phyloP scores from a whole-genome alignment of 2,329 filamentous ascomycete genomes.

The Aspergillus sergii region DNA sequence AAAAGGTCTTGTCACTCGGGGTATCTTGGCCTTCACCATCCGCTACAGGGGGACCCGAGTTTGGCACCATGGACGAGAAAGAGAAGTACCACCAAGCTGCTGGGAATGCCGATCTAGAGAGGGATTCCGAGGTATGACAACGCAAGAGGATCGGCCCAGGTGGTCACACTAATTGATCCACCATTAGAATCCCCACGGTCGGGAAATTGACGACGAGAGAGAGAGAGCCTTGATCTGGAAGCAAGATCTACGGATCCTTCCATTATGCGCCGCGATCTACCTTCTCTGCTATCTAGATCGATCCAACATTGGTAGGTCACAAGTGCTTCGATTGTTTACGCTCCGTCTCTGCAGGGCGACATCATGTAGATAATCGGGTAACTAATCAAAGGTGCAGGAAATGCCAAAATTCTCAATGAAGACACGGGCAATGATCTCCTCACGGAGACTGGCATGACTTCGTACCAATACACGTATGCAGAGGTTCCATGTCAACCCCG shows the following conservation, averaged over 20 bases:
- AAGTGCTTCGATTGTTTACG: not conserved
- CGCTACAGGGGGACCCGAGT: not conserved
- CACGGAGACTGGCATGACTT: slow-evolving; percentile 62
- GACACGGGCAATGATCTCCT: slow-evolving; percentile 64
- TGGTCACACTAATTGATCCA: slow-evolving; percentile 7
- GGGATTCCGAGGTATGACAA: slow-evolving; percentile 13
- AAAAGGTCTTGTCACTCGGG: not conserved
- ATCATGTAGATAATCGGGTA: not conserved
- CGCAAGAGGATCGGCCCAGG: not conserved
- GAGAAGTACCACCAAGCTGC: slow-evolving; percentile 20
- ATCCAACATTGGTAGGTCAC: slow-evolving; percentile 62
- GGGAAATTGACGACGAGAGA: slow-evolving; percentile 10
- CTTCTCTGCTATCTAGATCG: slow-evolving; percentile 69
- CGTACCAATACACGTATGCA: slow-evolving; percentile 59
- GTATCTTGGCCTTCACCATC: not conserved
- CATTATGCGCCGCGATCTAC: slow-evolving; percentile 66
- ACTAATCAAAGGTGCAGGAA: slow-evolving; percentile 37
- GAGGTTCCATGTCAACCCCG: not conserved
- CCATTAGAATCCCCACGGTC: not conserved
- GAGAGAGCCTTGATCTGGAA: slow-evolving; percentile 53
- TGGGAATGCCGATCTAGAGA: slow-evolving; percentile 11
- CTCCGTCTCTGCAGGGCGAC: not conserved
- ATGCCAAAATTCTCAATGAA: slow-evolving; percentile 67
- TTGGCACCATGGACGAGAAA: slow-evolving; percentile 21
- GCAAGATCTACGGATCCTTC: slow-evolving; percentile 66